Percentiles rank a stretch among this genome's conserved stretches.
These are phyloP conservation scores for Pichia sp. DNA, from an alignment of 1,139 yeast species.

Conservation along the genomic window DNA sequence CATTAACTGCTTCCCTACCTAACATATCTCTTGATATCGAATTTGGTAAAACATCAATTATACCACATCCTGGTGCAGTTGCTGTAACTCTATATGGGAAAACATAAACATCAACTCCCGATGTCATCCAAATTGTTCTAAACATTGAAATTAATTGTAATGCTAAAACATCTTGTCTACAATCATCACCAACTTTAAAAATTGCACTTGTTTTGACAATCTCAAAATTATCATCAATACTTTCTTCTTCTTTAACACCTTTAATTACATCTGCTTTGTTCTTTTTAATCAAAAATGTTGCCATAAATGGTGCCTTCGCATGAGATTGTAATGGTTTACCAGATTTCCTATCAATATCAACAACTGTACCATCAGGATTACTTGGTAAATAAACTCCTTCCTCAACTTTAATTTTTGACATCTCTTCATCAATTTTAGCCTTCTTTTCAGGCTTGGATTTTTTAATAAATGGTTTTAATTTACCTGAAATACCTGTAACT, in stretches of 20 bases:
- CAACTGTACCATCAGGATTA: slow-evolving; percentile 91
- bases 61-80: slow-evolving; percentile 99
- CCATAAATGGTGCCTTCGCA: slow-evolving; percentile 98
- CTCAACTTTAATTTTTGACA: slow-evolving; percentile 69
- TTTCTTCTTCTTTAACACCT: slow-evolving; percentile 15
- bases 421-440: slow-evolving; percentile 92
- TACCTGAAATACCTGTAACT: slow-evolving; percentile 90
- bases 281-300: slow-evolving; percentile 78
- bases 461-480: slow-evolving; percentile 87
- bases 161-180: slow-evolving; percentile 95
- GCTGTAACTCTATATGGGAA: slow-evolving; percentile 96
- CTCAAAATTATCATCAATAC: slow-evolving; percentile 8
- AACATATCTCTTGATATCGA: slow-evolving; percentile 96
- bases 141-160: slow-evolving; percentile 87
- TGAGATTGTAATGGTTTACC: slow-evolving; percentile 98
- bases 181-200: slow-evolving; percentile 98
- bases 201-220: slow-evolving; percentile 68
- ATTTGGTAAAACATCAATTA: slow-evolving; percentile 93
- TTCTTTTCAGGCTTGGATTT: slow-evolving; percentile 95
- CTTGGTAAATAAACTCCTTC: slow-evolving; percentile 92
- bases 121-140: slow-evolving; percentile 80
- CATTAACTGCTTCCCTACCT: slow-evolving; percentile 98
- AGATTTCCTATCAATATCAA: slow-evolving; percentile 85
- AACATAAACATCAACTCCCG: slow-evolving; percentile 85
- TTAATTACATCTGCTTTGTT: slow-evolving; percentile 36